phyloP scores from a whole-genome alignment of 2,329 filamentous ascomycete genomes.

The Westerdykella ornata region DNA sequence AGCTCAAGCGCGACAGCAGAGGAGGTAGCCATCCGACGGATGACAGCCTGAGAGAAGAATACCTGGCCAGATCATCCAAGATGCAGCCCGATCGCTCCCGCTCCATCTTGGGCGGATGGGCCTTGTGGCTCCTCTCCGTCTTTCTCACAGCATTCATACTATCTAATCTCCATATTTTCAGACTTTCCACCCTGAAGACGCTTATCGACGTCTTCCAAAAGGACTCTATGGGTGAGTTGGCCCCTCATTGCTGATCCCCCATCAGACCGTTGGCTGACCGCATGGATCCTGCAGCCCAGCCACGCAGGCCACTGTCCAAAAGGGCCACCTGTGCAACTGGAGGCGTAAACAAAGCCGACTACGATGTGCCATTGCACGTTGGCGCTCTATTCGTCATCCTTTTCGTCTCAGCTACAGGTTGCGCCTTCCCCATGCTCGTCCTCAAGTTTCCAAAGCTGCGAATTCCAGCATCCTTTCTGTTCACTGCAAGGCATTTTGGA shows the following conservation, averaged over 20 bases:
- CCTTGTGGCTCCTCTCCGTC: conserved; percentile 21
- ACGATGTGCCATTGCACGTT: conserved; percentile 27
- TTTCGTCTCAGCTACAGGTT: conserved; percentile 41
- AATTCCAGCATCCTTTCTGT: conserved; percentile 54
- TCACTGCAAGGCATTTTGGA: conserved; percentile 52
- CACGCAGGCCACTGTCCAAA: conserved; percentile 2
- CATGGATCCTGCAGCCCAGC: not conserved
- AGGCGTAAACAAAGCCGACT: conserved; percentile 15
- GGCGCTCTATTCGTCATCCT: conserved; percentile 32
- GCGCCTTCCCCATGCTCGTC: conserved; percentile 56
- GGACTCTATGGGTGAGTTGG: not conserved
- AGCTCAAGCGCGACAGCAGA: conserved; percentile 7
- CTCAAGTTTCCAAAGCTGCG: conserved; percentile 54
- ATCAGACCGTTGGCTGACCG: not conserved
- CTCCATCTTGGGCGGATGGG: conserved; percentile 11
- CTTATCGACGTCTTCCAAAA: not conserved
- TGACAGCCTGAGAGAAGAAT: conserved; percentile 6
- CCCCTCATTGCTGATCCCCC: not conserved
- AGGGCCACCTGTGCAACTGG: conserved; percentile 20
- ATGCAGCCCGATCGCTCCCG: not conserved
- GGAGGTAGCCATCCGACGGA: not conserved
- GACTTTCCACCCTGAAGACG: not conserved
- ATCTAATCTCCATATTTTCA: not conserved
- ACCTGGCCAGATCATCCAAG: conserved; percentile 11
- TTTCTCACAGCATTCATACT: conserved; percentile 18